These are phyloP conservation scores for Phytophthora foliorum DNA, from an alignment of 352 stramenopile species.

Conservation along the genomic window DNA sequence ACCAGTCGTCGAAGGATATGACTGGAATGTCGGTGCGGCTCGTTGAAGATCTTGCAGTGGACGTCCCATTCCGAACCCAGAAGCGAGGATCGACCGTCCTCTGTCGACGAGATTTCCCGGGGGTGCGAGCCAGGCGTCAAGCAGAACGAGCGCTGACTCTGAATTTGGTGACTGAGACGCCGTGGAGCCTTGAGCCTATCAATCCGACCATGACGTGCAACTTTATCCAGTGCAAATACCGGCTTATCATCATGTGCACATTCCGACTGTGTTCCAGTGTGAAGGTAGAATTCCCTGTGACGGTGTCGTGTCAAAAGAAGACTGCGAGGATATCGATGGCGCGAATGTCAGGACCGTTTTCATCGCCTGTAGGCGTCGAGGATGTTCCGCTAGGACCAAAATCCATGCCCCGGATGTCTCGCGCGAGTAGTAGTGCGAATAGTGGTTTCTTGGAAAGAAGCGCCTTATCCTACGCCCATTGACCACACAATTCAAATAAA, in stretches of 20 bases:
- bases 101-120: slow-evolving; percentile 19
- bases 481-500: neutral
- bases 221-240: slow-evolving; percentile 26
- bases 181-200: slow-evolving; percentile 21
- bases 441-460: neutral
- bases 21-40: slow-evolving; percentile 16
- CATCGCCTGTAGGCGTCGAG: slow-evolving; percentile 11
- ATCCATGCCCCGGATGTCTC: slow-evolving; percentile 2
- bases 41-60: slow-evolving; percentile 24
- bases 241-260: slow-evolving; percentile 17
- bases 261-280: slow-evolving; percentile 9
- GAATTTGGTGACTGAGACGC: slow-evolving; percentile 20
- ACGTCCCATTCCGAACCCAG: slow-evolving; percentile 28
- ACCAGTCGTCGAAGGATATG: slow-evolving; percentile 27
- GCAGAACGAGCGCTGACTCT: slow-evolving; percentile 19
- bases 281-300: slow-evolving; percentile 23
- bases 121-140: slow-evolving; percentile 6
- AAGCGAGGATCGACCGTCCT: slow-evolving; percentile 20
- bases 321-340: slow-evolving; percentile 11
- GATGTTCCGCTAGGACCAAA: slow-evolving; percentile 3
- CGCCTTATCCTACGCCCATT: neutral
- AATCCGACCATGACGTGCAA: slow-evolving; percentile 28
- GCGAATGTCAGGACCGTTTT: slow-evolving; percentile 9
- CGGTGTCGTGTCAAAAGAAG: neutral
- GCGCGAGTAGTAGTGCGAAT: neutral